Evolutionary conservation across 768 basidiomycete species (phyloP).

Genomic region (Cyclocybe cylindracea): DNA sequence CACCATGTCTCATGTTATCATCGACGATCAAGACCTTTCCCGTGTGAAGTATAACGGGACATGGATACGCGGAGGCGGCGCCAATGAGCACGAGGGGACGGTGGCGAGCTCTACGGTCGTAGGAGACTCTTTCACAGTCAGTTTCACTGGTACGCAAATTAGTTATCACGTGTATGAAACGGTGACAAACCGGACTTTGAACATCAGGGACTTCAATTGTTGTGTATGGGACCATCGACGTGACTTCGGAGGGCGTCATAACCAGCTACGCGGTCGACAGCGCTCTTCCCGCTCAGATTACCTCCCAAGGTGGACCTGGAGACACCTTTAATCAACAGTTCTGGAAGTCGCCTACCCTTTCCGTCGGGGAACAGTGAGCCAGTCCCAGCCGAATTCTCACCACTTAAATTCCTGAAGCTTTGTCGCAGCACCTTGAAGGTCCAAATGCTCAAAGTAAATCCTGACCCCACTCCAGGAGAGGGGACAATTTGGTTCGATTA

Average conservation of each 20-base stretch:
- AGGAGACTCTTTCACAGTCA: conserved; percentile 34
- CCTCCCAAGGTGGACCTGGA: conserved; percentile 23
- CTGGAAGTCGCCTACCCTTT: conserved; percentile 30
- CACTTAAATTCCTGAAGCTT: neutral
- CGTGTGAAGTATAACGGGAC: conserved; percentile 31
- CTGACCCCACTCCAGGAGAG: conserved; percentile 23
- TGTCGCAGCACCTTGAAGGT: conserved; percentile 29
- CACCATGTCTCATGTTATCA: conserved; percentile 21
- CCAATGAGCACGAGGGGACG: conserved; percentile 26
- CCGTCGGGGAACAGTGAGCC: conserved; percentile 32
- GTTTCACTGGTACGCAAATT: conserved; percentile 30
- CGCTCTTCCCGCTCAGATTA: conserved; percentile 21
- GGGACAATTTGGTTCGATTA: conserved; percentile 46
- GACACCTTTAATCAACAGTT: conserved; percentile 35
- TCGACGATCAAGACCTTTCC: conserved; percentile 36
- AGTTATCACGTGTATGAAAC: neutral
- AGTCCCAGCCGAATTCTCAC: neutral
- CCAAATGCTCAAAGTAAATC: conserved; percentile 35
- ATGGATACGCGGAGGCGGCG: conserved; percentile 32
- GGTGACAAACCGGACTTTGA: neutral
- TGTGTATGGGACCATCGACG: conserved; percentile 36
- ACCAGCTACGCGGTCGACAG: conserved; percentile 37
- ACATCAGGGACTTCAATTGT: conserved; percentile 32
- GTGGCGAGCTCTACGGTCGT: conserved; percentile 33
- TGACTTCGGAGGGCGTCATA: conserved; percentile 34